Conservation (phyloP, 2,329 filamentous ascomycete species). For the Penicillium capsulatum region DNA sequence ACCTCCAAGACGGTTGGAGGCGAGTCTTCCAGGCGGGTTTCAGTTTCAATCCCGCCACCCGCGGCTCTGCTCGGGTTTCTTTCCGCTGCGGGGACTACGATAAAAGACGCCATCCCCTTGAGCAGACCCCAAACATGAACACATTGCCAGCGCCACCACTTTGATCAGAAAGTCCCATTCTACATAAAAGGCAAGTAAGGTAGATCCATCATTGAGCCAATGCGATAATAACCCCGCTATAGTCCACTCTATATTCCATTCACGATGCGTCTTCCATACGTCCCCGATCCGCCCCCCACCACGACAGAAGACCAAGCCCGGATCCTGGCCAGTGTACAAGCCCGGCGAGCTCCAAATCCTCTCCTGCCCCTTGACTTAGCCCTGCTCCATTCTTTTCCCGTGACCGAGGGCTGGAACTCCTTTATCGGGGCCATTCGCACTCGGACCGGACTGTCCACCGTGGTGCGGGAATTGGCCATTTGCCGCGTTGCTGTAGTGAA, state of each 20-base stretch:
- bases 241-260: constrained; percentile 9
- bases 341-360: constrained; percentile 48
- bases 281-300: constrained; percentile 49
- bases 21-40: too few relatives aligned
- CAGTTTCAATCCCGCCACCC: too few relatives aligned
- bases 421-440: constrained; percentile 56
- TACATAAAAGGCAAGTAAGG: too few relatives aligned
- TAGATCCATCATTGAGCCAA: too few relatives aligned
- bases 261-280: constrained; percentile 53
- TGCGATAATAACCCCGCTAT: not conserved
- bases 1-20: too few relatives aligned
- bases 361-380: constrained; percentile 53
- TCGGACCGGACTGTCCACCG: constrained; percentile 46
- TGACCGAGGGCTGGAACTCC: constrained; percentile 57
- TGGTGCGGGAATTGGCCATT: constrained; percentile 71
- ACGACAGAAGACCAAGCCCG: constrained; percentile 46
- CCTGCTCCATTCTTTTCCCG: constrained; percentile 52
- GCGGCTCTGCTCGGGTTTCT: too few relatives aligned
- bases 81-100: too few relatives aligned
- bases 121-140: too few relatives aligned
- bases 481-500: constrained; percentile 77
- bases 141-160: too few relatives aligned
- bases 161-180: too few relatives aligned
- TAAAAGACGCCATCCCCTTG: too few relatives aligned
- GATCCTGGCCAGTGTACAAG: constrained; percentile 49